Conservation (phyloP, 106 monocot genomes). For the Cymbidium sinense region DNA sequence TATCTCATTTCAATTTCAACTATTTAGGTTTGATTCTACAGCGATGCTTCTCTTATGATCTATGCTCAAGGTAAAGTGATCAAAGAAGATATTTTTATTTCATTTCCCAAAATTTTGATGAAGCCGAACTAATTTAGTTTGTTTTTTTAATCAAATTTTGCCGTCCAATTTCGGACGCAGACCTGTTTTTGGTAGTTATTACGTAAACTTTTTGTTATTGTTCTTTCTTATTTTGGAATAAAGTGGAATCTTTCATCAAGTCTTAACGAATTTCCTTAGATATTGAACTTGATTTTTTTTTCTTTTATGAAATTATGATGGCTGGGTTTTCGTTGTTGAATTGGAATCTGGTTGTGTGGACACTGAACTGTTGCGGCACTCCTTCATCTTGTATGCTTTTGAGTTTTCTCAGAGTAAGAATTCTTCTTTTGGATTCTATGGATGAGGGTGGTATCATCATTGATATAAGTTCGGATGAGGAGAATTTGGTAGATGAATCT, state of each 20-base stretch:
- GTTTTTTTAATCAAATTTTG: too few relatives aligned
- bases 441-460: neutral
- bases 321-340: neutral
- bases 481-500: neutral
- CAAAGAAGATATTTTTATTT: neutral
- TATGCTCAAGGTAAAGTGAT: neutral
- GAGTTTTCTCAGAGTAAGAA: neutral
- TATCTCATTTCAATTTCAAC: neutral
- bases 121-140: too few relatives aligned
- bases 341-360: neutral
- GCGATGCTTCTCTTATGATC: neutral
- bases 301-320: neutral
- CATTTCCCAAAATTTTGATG: neutral
- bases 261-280: too few relatives aligned
- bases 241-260: too few relatives aligned
- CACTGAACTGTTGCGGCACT: neutral
- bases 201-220: neutral
- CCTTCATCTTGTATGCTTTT: neutral
- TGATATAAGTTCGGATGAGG: conserved; percentile 17
- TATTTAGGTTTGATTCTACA: neutral
- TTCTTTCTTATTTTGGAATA: neutral
- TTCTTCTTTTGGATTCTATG: conserved; percentile 3
- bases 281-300: neutral
- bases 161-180: neutral
- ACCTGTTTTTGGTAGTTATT: neutral